phyloP scores from a whole-genome alignment of 2,329 filamentous ascomycete species.

The Botrytis medusae region DNA sequence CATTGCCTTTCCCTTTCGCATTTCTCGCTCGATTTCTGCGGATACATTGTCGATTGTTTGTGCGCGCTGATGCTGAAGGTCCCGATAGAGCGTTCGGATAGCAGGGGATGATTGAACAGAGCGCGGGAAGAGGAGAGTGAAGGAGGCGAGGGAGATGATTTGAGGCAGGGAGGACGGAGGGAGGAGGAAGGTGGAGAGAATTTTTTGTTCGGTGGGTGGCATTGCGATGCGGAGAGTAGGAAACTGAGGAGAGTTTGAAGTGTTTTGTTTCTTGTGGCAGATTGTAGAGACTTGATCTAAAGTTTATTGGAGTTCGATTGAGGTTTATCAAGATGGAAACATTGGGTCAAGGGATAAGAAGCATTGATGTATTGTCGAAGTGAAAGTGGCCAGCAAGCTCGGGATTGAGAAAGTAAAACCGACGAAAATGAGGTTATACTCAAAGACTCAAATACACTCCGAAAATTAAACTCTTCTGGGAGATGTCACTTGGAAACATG shows the following conservation, averaged over 20 bases:
- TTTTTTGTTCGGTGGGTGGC: slow-evolving; percentile 71
- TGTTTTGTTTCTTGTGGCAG: background rate
- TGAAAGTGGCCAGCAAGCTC: background rate
- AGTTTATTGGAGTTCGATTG: background rate
- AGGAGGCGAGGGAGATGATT: slow-evolving; percentile 71
- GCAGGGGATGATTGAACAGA: slow-evolving; percentile 41
- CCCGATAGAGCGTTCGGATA: slow-evolving; percentile 62
- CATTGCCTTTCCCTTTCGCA: slow-evolving; percentile 58
- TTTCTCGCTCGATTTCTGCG: slow-evolving; percentile 63
- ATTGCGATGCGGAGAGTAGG: slow-evolving; percentile 47
- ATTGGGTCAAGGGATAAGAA: background rate
- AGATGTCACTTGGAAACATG: background rate
- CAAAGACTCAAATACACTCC: background rate
- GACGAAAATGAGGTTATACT: background rate
- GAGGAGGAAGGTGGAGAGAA: slow-evolving; percentile 77
- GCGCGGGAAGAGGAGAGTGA: slow-evolving; percentile 73
- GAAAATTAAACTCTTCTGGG: background rate
- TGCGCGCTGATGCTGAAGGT: slow-evolving; percentile 73
- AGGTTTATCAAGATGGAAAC: background rate
- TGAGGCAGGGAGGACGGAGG: slow-evolving; percentile 72
- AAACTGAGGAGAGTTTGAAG: no score
- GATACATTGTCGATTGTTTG: slow-evolving; percentile 66
- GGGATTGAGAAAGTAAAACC: background rate
- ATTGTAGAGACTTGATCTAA: background rate
- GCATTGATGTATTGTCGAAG: background rate